Percentiles rank a stretch among this genome's conserved stretches.
phyloP scores from a whole-genome alignment of 257 asterid species.

The Gentiana straminea region DNA sequence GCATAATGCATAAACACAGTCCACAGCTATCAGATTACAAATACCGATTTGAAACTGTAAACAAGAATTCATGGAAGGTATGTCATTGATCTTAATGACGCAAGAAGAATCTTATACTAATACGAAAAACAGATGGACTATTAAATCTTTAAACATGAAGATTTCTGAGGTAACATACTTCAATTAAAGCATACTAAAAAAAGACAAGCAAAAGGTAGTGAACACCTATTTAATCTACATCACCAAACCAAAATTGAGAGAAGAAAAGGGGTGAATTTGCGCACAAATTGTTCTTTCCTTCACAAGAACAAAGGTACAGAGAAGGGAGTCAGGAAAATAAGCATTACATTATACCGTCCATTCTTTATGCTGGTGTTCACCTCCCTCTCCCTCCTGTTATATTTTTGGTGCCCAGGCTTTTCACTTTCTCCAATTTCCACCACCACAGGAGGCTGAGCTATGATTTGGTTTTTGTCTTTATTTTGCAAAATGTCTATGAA shows the following conservation, averaged over 20 bases:
- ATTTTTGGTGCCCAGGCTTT: slow-evolving; percentile 6
- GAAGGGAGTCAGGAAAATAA: slow-evolving; percentile 11
- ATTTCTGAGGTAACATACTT: background rate
- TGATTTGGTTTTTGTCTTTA: slow-evolving; percentile 10
- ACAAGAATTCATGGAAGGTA: too few species aligned
- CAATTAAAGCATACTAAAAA: background rate
- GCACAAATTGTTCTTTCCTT: too few species aligned
- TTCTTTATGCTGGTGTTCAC: slow-evolving; percentile 30
- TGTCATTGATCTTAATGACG: too few species aligned
- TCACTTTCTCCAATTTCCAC: slow-evolving; percentile 11
- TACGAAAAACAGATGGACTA: background rate
- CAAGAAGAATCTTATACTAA: too few species aligned
- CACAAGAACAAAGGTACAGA: background rate
- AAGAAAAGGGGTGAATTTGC: too few species aligned
- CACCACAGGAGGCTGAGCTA: slow-evolving; percentile 30
- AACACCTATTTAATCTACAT: too few species aligned
- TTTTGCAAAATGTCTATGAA: slow-evolving; percentile 35
- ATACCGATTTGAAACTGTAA: too few species aligned
- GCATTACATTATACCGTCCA: slow-evolving; percentile 77
- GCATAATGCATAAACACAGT: slow-evolving; percentile 10
- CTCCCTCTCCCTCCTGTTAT: slow-evolving; percentile 18
- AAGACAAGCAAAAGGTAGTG: too few species aligned
- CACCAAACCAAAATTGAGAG: too few species aligned
- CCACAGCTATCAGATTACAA: too few species aligned
- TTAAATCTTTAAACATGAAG: too few species aligned